phyloP scores from a whole-genome alignment of 768 basidiomycete species.

The Auriscalpium microsporum region DNA sequence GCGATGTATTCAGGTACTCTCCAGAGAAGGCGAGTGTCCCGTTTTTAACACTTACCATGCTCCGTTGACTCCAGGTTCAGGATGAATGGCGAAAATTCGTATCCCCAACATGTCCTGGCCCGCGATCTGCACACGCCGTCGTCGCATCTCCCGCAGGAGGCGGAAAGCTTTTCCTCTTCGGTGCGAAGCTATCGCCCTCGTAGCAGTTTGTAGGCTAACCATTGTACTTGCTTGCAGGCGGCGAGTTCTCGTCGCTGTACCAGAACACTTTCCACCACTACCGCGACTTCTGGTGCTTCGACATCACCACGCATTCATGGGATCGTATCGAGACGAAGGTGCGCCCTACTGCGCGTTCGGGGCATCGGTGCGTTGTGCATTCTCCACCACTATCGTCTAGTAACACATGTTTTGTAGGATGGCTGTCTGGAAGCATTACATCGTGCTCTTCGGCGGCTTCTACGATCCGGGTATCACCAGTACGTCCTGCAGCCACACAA shows the following conservation, averaged over 20 bases:
- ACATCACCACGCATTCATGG: conserved; percentile 72
- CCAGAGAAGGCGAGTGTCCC: conserved; percentile 56
- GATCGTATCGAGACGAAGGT: conserved; percentile 83
- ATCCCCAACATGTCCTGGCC: conserved; percentile 79
- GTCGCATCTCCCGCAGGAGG: conserved; percentile 69
- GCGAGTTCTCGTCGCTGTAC: conserved; percentile 78
- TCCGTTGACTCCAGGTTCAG: conserved; percentile 23
- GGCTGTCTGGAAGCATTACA: conserved; percentile 83
- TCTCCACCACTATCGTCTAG: neutral
- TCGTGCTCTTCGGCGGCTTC: conserved; percentile 86
- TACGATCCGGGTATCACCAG: conserved; percentile 81
- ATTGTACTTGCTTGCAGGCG: conserved; percentile 35
- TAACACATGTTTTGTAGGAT: conserved; percentile 40
- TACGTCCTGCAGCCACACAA: conserved; percentile 24
- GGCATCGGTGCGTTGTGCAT: conserved; percentile 55
- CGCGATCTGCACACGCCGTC: conserved; percentile 80
- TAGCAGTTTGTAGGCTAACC: neutral
- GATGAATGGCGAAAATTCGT: conserved; percentile 88
- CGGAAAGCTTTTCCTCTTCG: conserved; percentile 80
- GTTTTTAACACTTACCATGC: neutral
- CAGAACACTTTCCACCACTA: conserved; percentile 87
- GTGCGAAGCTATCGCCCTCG: conserved; percentile 26
- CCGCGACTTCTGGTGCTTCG: conserved; percentile 84
- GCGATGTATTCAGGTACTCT: conserved; percentile 79
- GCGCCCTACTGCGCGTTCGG: conserved; percentile 71